These are phyloP conservation scores for Salinomyces thailandicus DNA, from an alignment of 2,329 filamentous ascomycete genomes.

Conservation along the genomic window DNA sequence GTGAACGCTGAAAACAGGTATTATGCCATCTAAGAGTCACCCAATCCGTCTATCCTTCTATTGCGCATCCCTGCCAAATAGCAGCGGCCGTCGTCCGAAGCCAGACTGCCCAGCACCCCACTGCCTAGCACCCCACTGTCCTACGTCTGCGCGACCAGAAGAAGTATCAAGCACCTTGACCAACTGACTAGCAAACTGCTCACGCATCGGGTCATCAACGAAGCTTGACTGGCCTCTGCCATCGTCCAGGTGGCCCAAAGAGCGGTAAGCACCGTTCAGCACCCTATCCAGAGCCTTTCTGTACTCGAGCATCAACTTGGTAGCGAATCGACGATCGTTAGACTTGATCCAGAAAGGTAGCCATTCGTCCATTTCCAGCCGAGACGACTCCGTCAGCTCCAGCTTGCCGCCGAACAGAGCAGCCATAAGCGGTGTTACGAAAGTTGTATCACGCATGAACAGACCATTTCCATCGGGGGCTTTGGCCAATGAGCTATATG, in stretches of 20 bases:
- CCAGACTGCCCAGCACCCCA: too few relatives aligned
- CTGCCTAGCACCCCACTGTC: background rate
- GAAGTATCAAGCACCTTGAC: conserved; percentile 11
- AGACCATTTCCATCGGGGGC: conserved; percentile 8
- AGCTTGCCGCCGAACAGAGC: conserved; percentile 24
- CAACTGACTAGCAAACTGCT: conserved; percentile 13
- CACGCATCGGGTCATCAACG: conserved; percentile 12
- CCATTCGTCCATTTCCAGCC: conserved; percentile 29
- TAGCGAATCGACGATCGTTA: conserved; percentile 10
- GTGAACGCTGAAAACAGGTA: too few relatives aligned
- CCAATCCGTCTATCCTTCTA: too few relatives aligned
- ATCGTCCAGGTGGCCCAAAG: conserved; percentile 7
- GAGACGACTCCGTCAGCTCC: conserved; percentile 11
- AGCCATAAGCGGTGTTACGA: conserved; percentile 18
- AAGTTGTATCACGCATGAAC: conserved; percentile 20
- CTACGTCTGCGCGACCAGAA: background rate
- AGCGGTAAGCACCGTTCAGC: conserved; percentile 19
- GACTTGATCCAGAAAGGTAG: conserved; percentile 22
- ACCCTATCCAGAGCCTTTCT: conserved; percentile 26
- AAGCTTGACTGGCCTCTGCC: conserved; percentile 3
- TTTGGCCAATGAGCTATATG: conserved; percentile 6
- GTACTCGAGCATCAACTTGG: conserved; percentile 26
- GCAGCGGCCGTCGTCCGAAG: too few relatives aligned
- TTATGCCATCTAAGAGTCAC: too few relatives aligned
- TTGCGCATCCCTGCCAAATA: too few relatives aligned